Conservation (phyloP, 768 basidiomycete species). For the Tricholoma flavovirens region DNA sequence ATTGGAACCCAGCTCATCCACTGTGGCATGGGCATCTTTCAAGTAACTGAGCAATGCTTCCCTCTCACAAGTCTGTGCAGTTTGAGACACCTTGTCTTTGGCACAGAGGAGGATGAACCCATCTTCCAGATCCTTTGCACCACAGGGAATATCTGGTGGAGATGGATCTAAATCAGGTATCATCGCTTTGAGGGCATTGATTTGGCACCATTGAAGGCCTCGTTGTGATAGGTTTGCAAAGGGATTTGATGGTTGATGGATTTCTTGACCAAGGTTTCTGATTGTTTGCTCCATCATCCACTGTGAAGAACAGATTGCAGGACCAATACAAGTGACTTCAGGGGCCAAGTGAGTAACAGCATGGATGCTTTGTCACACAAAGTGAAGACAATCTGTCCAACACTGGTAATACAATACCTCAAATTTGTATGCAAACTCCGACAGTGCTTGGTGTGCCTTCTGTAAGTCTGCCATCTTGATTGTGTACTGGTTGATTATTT, state of each 20-base stretch:
- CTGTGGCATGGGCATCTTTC: too few relatives aligned
- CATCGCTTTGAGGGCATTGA: too few relatives aligned
- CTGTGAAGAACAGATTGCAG: too few relatives aligned
- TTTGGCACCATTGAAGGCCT: background rate
- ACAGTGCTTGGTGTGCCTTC: constrained; percentile 18
- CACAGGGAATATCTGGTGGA: background rate
- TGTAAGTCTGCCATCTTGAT: constrained; percentile 17
- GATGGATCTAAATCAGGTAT: too few relatives aligned
- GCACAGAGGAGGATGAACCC: background rate
- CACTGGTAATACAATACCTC: constrained; percentile 29
- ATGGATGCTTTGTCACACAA: constrained; percentile 25
- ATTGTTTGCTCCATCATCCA: too few relatives aligned
- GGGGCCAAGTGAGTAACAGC: constrained; percentile 11
- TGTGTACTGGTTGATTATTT: constrained; percentile 19
- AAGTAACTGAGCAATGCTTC: too few relatives aligned
- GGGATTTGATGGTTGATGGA: too few relatives aligned
- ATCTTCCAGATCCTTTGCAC: background rate
- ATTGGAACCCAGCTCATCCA: too few relatives aligned
- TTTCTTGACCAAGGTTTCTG: too few relatives aligned
- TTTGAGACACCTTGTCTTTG: too few relatives aligned
- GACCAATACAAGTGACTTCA: constrained; percentile 20
- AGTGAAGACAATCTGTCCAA: constrained; percentile 23
- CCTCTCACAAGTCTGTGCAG: too few relatives aligned
- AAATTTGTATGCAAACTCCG: constrained; percentile 26
- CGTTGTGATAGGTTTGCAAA: too few relatives aligned